phyloP scores from a whole-genome alignment of 2,329 filamentous ascomycete genomes.

The Biscogniauxia sp. region DNA sequence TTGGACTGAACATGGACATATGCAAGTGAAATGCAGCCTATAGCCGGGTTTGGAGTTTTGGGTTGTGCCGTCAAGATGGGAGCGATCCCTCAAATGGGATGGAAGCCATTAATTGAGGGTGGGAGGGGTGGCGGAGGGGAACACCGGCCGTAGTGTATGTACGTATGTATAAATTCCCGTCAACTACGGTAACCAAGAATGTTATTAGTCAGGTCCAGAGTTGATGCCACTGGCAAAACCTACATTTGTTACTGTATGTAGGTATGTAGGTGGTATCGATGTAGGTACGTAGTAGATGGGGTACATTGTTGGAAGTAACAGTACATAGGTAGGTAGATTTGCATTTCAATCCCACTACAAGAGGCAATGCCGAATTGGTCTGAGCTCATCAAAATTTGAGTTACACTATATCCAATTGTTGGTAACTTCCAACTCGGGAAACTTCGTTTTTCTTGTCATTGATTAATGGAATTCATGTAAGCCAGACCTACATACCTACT shows the following conservation, averaged over 20 bases:
- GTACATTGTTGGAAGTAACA: too few species aligned
- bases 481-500: not conserved
- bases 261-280: too few species aligned
- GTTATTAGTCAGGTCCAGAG: not conserved
- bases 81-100: not conserved
- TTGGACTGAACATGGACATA: not conserved
- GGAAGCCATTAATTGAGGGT: not conserved
- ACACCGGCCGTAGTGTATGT: too few species aligned
- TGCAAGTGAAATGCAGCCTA: not conserved
- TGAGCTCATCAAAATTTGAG: not conserved
- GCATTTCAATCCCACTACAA: too few species aligned
- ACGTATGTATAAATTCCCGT: too few species aligned
- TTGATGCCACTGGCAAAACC: not conserved
- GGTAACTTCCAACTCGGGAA: not conserved
- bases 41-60: not conserved
- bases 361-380: not conserved
- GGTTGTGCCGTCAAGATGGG: not conserved
- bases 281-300: too few species aligned
- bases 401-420: not conserved
- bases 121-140: too few species aligned
- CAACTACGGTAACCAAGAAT: too few species aligned
- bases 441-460: too few species aligned
- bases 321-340: too few species aligned
- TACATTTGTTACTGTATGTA: too few species aligned
- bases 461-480: not conserved